phyloP scores from a whole-genome alignment of 2,329 filamentous ascomycete species.

The Sphaceloma murrayae region DNA sequence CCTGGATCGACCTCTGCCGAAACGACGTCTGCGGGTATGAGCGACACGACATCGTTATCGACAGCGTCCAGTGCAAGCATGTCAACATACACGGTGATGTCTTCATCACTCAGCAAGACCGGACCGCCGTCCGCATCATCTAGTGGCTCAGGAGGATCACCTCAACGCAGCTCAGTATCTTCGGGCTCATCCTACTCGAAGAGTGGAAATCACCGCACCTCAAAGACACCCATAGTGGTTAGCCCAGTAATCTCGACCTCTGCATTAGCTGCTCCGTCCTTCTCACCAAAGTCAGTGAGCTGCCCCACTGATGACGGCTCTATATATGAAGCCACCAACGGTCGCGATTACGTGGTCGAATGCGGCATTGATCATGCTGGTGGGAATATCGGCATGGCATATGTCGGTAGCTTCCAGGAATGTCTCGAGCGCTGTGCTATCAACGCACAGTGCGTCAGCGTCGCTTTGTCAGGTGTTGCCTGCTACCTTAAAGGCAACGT shows the following conservation, averaged over 20 bases:
- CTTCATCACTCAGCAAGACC: too few species aligned
- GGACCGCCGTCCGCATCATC: not conserved
- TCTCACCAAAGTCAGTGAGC: not conserved
- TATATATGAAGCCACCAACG: constrained; percentile 18
- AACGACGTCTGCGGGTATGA: too few species aligned
- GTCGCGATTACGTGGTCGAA: constrained; percentile 25
- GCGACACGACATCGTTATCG: too few species aligned
- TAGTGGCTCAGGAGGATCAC: not conserved
- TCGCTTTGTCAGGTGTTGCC: constrained; percentile 21
- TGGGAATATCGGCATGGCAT: constrained; percentile 19
- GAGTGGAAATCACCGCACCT: not conserved
- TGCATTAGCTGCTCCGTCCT: constrained; percentile 2
- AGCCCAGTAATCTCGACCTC: constrained; percentile 5
- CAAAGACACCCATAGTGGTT: constrained; percentile 3
- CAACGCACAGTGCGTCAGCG: constrained; percentile 22
- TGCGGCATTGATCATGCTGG: constrained; percentile 22
- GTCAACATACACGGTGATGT: too few species aligned
- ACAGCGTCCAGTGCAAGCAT: too few species aligned
- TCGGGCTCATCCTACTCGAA: not conserved
- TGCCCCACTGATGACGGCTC: constrained; percentile 8
- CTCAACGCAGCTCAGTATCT: too few species aligned
- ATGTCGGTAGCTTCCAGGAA: constrained; percentile 19
- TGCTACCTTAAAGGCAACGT: constrained; percentile 24
- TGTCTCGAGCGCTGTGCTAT: constrained; percentile 23
- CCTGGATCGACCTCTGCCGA: too few species aligned